phyloP scores from a whole-genome alignment of 2,329 filamentous ascomycete genomes.

The Colletotrichum tabaci region DNA sequence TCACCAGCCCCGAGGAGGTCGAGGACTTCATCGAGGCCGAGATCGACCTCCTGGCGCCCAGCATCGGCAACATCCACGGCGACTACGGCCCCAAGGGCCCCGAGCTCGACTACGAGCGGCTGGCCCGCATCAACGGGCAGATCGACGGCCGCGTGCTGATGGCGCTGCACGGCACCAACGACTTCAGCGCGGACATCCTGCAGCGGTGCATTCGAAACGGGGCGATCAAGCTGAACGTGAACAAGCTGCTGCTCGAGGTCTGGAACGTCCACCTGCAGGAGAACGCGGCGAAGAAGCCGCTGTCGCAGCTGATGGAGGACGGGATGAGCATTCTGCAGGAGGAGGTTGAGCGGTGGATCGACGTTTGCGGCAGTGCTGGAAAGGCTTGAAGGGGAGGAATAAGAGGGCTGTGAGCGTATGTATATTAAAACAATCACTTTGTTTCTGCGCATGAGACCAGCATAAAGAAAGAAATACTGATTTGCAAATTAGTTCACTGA shows the following conservation, averaged over 20 bases:
- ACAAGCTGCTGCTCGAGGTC: conserved; percentile 32
- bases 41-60: conserved; percentile 81
- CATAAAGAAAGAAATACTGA: no score
- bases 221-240: conserved; percentile 44
- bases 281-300: conserved; percentile 41
- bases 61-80: conserved; percentile 84
- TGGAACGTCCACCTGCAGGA: conserved; percentile 40
- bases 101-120: conserved; percentile 70
- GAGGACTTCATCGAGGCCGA: conserved; percentile 79
- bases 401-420: not conserved
- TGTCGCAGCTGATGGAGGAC: conserved; percentile 47
- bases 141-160: conserved; percentile 34
- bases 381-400: conserved; percentile 38
- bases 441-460: no score
- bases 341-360: conserved; percentile 46
- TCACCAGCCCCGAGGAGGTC: conserved; percentile 79
- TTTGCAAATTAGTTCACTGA: no score
- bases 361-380: conserved; percentile 46
- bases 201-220: conserved; percentile 42
- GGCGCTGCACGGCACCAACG: conserved; percentile 45
- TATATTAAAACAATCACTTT: no score
- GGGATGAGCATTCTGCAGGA: conserved; percentile 44
- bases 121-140: conserved; percentile 56
- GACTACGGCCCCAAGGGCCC: conserved; percentile 78
- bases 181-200: conserved; percentile 44